Evolutionary conservation across 2,329 filamentous ascomycete genomes (phyloP).

Genomic region (Hymenoscyphus albidus): DNA sequence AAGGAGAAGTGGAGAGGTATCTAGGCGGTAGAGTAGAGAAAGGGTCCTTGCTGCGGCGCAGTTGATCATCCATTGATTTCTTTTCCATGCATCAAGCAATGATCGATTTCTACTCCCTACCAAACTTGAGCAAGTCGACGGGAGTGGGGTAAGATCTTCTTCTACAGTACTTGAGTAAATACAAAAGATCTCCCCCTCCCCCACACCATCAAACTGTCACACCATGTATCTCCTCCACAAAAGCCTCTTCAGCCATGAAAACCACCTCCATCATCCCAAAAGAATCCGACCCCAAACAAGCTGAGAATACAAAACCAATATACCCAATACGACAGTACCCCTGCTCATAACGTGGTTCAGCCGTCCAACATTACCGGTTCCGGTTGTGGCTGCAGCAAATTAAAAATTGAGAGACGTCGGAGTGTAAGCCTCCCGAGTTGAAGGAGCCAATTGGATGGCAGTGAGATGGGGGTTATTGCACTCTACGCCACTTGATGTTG

Average conservation of each 20-base stretch:
- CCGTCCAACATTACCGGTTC: background rate
- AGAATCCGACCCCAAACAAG: background rate
- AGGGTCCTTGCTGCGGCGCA: background rate
- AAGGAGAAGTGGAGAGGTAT: background rate
- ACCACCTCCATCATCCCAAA: too few relatives aligned
- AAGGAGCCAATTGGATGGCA: background rate
- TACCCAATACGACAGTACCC: background rate
- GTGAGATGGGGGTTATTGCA: background rate
- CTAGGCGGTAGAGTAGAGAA: background rate
- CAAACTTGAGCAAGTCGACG: too few relatives aligned
- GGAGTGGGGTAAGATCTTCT: too few relatives aligned
- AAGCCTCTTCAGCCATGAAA: background rate
- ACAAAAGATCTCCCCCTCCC: too few relatives aligned
- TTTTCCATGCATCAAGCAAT: background rate
- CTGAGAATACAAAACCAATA: background rate
- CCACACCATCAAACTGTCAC: too few relatives aligned
- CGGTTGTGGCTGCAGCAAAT: background rate
- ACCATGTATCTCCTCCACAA: background rate
- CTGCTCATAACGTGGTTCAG: background rate
- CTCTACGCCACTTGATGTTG: background rate
- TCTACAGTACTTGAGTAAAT: too few relatives aligned
- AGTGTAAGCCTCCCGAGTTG: background rate
- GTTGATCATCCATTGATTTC: background rate
- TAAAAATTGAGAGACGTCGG: background rate
- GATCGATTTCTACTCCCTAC: background rate